Conservation (phyloP, 1,284 basidiomycete species). For the Melampsora americana region DNA sequence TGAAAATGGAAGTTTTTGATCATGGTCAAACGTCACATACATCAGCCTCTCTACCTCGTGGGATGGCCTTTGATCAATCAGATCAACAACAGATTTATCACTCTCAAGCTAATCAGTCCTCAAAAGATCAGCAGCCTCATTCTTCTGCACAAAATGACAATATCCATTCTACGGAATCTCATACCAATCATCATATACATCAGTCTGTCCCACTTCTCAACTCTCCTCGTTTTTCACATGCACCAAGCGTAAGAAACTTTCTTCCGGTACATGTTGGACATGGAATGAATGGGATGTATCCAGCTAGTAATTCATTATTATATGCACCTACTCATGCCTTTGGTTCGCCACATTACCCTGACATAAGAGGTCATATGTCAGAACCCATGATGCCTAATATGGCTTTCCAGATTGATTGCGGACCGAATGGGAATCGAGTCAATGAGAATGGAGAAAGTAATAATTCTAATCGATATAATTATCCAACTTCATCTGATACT, state of each 20-base stretch:
- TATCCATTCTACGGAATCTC: background rate
- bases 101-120: too few species aligned
- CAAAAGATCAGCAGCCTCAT: too few species aligned
- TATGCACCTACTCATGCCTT: background rate
- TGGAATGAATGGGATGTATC: background rate
- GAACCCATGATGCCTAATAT: too few species aligned
- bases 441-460: too few species aligned
- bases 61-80: background rate
- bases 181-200: background rate
- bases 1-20: background rate
- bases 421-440: too few species aligned
- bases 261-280: background rate
- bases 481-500: too few species aligned
- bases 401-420: too few species aligned
- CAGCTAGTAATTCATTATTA: background rate
- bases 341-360: background rate
- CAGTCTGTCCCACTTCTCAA: background rate
- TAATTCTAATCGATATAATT: too few species aligned
- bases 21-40: background rate
- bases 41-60: background rate
- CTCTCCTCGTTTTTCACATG: background rate
- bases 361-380: background rate
- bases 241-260: background rate
- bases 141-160: too few species aligned
- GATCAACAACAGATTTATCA: too few species aligned